These are phyloP conservation scores for Globisporangium uncinulatum DNA, from an alignment of 352 stramenopile species.

Conservation along the genomic window DNA sequence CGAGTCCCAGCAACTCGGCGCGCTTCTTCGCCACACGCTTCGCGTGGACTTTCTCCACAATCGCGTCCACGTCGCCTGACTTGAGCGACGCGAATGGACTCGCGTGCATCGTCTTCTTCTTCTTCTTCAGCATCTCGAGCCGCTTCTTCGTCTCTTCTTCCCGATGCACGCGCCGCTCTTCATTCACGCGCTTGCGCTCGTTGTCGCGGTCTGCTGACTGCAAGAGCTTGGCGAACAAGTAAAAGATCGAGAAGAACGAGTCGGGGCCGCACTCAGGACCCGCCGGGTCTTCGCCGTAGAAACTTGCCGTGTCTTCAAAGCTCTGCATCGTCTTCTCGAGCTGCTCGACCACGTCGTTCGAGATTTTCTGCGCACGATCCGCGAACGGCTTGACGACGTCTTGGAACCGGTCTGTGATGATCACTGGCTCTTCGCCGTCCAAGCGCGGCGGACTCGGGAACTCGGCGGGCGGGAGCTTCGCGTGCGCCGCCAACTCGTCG, in stretches of 20 bases:
- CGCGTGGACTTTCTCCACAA: slow-evolving; percentile 76
- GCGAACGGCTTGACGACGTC: too few relatives aligned
- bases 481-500: too few relatives aligned
- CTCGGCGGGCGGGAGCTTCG: too few relatives aligned
- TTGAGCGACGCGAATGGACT: slow-evolving; percentile 68
- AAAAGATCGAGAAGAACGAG: slow-evolving; percentile 83
- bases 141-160: slow-evolving; percentile 80
- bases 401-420: too few relatives aligned
- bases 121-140: slow-evolving; percentile 71
- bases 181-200: slow-evolving; percentile 75
- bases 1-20: slow-evolving; percentile 39
- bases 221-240: slow-evolving; percentile 78
- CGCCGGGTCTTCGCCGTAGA: slow-evolving; percentile 69
- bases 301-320: slow-evolving; percentile 59
- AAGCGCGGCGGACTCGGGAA: too few relatives aligned
- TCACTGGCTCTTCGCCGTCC: too few relatives aligned
- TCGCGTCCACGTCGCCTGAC: slow-evolving; percentile 77
- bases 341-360: too few relatives aligned
- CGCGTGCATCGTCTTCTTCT: slow-evolving; percentile 62
- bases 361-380: too few relatives aligned
- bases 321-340: too few relatives aligned
- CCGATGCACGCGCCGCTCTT: slow-evolving; percentile 65
- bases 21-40: slow-evolving; percentile 78
- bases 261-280: slow-evolving; percentile 67
- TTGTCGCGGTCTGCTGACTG: slow-evolving; percentile 82